Percentiles rank a stretch among this genome's conserved stretches.
Evolutionary conservation across 1,284 basidiomycete species (phyloP).

Genomic region (Fomitopsis schrenkii): DNA sequence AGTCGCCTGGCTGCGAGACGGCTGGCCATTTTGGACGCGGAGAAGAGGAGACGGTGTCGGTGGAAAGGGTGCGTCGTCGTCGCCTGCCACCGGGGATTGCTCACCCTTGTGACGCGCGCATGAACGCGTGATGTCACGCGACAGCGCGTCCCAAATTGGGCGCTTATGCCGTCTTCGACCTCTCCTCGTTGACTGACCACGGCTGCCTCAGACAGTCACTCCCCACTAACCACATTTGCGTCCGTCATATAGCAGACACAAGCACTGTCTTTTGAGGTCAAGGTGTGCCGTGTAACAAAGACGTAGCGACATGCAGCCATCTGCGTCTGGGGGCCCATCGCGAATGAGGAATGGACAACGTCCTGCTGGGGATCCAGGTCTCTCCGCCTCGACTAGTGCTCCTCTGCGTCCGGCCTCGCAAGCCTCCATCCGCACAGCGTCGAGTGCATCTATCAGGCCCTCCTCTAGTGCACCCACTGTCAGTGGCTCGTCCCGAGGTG

Average conservation of each 20-base stretch:
- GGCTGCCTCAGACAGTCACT: no score
- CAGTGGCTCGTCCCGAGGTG: conserved; percentile 22
- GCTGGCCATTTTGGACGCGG: background rate
- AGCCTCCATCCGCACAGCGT: conserved; percentile 15
- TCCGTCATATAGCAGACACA: no score
- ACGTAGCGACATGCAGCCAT: background rate
- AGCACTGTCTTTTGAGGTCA: no score
- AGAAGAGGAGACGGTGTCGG: background rate
- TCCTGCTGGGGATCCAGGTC: conserved; percentile 1
- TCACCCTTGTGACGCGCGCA: background rate
- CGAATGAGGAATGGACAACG: background rate
- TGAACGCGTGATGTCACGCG: conserved; percentile 2
- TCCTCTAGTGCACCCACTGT: conserved; percentile 15
- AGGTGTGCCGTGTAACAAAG: no score
- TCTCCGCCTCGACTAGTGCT: conserved; percentile 13
- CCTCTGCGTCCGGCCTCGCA: conserved; percentile 11
- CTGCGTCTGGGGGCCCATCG: background rate
- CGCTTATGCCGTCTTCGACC: background rate
- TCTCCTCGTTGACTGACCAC: background rate
- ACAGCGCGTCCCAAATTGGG: background rate
- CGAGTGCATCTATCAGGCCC: conserved; percentile 13
- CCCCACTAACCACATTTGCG: no score
- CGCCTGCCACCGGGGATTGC: background rate
- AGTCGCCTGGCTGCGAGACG: background rate
- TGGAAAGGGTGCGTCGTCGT: background rate